Evolutionary conservation across 2,329 filamentous ascomycete species (phyloP).

Genomic region (Neurospora crassa): DNA sequence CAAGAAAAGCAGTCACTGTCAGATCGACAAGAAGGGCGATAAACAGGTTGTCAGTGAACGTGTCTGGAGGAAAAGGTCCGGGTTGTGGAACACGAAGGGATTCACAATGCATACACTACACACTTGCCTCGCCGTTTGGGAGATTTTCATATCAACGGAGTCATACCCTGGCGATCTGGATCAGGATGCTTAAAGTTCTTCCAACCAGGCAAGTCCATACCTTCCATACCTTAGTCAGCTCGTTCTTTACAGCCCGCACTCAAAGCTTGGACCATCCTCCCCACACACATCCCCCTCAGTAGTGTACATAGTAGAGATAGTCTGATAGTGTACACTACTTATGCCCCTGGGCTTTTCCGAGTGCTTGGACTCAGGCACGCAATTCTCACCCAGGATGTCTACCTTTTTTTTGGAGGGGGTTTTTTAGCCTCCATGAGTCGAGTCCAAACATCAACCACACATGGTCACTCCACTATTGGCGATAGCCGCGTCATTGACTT

Average conservation of each 20-base stretch:
- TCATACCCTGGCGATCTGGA: neutral
- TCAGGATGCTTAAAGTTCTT: neutral
- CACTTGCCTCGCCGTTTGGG: neutral
- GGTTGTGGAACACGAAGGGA: neutral
- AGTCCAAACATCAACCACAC: neutral
- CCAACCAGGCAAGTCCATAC: neutral
- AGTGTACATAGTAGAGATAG: too few relatives aligned
- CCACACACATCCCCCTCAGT: neutral
- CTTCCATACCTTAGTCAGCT: neutral
- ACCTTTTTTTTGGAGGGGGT: neutral
- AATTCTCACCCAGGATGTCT: neutral
- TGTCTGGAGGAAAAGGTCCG: neutral
- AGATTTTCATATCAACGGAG: neutral
- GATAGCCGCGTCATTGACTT: neutral
- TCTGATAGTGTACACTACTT: too few relatives aligned
- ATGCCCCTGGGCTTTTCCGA: too few relatives aligned
- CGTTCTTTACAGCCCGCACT: neutral
- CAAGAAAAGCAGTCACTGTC: neutral
- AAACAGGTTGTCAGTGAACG: neutral
- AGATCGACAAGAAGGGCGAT: neutral
- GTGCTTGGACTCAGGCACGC: neutral
- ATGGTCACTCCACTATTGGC: neutral
- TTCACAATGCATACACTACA: neutral
- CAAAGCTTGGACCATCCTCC: neutral
- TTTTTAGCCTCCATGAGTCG: neutral